These are phyloP conservation scores for Alternaria viburni DNA, from an alignment of 2,329 filamentous ascomycete species.

Conservation along the genomic window DNA sequence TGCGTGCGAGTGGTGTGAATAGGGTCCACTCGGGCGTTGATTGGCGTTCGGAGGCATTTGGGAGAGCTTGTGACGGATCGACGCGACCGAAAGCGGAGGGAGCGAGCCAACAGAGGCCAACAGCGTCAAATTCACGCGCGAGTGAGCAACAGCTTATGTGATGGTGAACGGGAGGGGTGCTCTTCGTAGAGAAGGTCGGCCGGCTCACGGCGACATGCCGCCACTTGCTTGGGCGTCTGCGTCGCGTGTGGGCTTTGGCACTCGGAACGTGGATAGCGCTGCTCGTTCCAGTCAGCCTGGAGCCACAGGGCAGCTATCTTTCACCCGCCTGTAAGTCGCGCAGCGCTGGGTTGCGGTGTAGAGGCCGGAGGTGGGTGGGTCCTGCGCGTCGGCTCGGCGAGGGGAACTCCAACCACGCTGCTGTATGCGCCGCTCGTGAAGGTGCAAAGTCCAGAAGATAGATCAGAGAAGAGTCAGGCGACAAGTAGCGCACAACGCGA, in stretches of 20 bases:
- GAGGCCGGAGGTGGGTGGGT: conserved; percentile 19
- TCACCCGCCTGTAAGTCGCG: conserved; percentile 13
- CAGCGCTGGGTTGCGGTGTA: conserved; percentile 23
- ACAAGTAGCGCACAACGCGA: not conserved
- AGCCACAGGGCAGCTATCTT: not conserved
- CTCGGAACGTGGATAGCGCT: conserved; percentile 3
- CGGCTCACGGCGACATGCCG: conserved; percentile 38
- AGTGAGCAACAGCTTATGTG: not conserved
- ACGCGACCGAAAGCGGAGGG: conserved; percentile 3
- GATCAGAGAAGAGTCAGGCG: not conserved
- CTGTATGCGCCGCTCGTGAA: conserved; percentile 1
- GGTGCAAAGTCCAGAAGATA: not conserved
- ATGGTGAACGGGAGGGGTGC: conserved; percentile 10
- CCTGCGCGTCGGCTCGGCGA: conserved; percentile 12
- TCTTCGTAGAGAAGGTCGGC: conserved; percentile 16
- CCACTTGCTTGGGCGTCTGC: conserved; percentile 22
- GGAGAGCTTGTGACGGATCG: not conserved
- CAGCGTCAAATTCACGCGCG: not conserved
- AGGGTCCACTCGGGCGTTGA: conserved; percentile 8
- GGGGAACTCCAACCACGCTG: conserved; percentile 7
- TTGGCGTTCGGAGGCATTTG: conserved; percentile 22
- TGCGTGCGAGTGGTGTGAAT: conserved; percentile 24
- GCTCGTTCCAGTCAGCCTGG: conserved; percentile 1
- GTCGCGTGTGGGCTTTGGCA: conserved; percentile 7
- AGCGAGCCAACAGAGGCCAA: not conserved